Base-by-base conservation (phyloP, 495 filamentous ascomycete genomes). In the Pseudoneurospora amorphoporcata region DNA sequence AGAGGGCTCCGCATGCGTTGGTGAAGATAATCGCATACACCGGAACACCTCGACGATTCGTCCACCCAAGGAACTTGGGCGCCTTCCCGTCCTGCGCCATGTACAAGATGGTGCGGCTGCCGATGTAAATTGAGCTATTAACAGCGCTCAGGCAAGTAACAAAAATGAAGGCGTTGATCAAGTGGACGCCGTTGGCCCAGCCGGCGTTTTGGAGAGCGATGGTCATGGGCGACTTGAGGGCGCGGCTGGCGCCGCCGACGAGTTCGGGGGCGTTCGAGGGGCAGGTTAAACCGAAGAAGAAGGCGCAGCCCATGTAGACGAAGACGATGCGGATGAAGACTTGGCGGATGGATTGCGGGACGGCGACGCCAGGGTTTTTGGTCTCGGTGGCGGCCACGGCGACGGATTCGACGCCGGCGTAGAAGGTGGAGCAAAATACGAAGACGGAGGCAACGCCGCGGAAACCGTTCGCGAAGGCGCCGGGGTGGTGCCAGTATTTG, bases 301-400 rank as follows among this genome's bases (percentile, higher is more conserved):
- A 89, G 73, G 90, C 88, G 4, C 87, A 88, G 65, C 90, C 83
- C 81, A 92, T 87, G 81, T 92, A 92, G 78, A 92, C 90, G 78
- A 93, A 88, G 75, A 92, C 76, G 79, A 93, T 93, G 68, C 91
- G 90, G 84, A 87, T 88, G 77, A 93, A 93, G 35, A 91, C 90
- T 76, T 92, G 91, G 73, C 87, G 89, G 72, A 93, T 92, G 2
- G 91, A 91, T 0, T 87, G 83, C 1, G 91, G 91, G 0, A 93
- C 88, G 8, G 90, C 91, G 70, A 86, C 86, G 72, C 90, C 82
- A 3, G 91, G 91, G 78, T 93, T 92, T 75, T 88, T 88, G 40
- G 90, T 91, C 79, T 93, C 91, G 74, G 89, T 91, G 6, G 90
- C 91, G 19, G 91, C 90, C 12, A 93, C 89, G 75, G 90, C 91